Percentiles rank a stretch among this genome's conserved stretches.
These are phyloP conservation scores for Wickerhamiella dianesei DNA, from an alignment of 805 yeast species.

Conservation along the genomic window DNA sequence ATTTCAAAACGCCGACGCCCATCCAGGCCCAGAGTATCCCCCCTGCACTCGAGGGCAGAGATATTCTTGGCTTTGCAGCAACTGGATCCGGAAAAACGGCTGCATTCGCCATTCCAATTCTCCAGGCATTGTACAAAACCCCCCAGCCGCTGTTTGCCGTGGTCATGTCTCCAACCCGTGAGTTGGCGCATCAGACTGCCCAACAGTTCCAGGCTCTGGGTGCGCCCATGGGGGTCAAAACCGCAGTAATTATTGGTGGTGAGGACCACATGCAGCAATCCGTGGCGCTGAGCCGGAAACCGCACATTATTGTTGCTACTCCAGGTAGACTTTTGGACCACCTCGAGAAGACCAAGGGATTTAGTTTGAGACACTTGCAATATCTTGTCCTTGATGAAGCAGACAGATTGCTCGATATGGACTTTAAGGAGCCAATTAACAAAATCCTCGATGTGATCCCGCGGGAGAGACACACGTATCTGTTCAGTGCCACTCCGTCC, in stretches of 20 bases:
- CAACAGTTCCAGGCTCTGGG: slow-evolving; percentile 95
- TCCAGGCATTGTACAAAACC: slow-evolving; percentile 80
- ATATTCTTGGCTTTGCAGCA: slow-evolving; percentile 90
- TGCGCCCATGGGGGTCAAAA: slow-evolving; percentile 76
- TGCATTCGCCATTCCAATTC: slow-evolving; percentile 91
- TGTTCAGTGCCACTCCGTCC: slow-evolving; percentile 96
- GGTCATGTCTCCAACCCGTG: slow-evolving; percentile 65
- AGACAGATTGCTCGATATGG: slow-evolving; percentile 88
- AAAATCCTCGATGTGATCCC: slow-evolving; percentile 77
- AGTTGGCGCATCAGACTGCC: slow-evolving; percentile 48
- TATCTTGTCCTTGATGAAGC: slow-evolving; percentile 94
- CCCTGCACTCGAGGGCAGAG: slow-evolving; percentile 77
- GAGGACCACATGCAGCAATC: slow-evolving; percentile 98
- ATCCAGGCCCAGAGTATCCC: slow-evolving; percentile 89
- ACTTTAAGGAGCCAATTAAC: slow-evolving; percentile 88
- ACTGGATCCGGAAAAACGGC: slow-evolving; percentile 99
- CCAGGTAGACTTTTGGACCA: slow-evolving; percentile 88
- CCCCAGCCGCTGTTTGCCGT: slow-evolving; percentile 82
- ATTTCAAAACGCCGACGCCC: slow-evolving; percentile 77
- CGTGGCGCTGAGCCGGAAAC: slow-evolving; percentile 81
- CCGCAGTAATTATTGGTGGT: slow-evolving; percentile 88
- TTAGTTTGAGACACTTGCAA: slow-evolving; percentile 61
- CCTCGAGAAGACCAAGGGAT: slow-evolving; percentile 82
- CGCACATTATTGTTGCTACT: slow-evolving; percentile 90
- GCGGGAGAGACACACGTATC: slow-evolving; percentile 57